Percentiles rank a stretch among this genome's conserved stretches.
These are phyloP conservation scores for Backusella tarrabulga DNA, from an alignment of 192 early-diverging fungal genomes.

Conservation along the genomic window DNA sequence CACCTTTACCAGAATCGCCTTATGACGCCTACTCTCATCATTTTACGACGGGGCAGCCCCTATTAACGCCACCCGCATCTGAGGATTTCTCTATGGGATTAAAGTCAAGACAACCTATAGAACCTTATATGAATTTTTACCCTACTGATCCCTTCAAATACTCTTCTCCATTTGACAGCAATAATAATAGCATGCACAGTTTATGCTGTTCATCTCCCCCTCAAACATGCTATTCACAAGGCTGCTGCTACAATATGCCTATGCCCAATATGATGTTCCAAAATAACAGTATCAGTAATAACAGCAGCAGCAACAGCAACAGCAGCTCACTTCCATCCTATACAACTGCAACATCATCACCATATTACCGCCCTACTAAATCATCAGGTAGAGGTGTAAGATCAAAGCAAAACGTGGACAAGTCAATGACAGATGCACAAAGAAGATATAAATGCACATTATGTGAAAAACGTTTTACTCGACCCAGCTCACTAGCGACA, in stretches of 20 bases:
- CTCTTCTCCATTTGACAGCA: background rate
- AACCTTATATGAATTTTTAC: background rate
- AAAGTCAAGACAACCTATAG: background rate
- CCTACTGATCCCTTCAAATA: background rate
- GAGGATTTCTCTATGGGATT: background rate
- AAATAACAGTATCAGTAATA: background rate
- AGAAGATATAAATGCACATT: slow-evolving; percentile 37
- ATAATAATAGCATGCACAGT: background rate
- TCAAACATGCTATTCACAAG: background rate
- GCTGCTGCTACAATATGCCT: background rate
- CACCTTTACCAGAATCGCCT: slow-evolving; percentile 19
- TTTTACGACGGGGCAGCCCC: slow-evolving; percentile 3
- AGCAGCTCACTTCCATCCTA: background rate
- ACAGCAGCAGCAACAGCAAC: background rate
- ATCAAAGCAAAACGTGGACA: background rate
- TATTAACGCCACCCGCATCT: slow-evolving; percentile 19
- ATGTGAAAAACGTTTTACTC: slow-evolving; percentile 38
- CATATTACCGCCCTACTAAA: background rate
- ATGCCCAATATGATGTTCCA: background rate
- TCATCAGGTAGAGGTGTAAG: background rate
- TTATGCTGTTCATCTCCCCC: background rate
- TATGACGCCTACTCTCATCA: slow-evolving; percentile 22
- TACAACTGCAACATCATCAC: background rate
- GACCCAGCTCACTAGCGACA: slow-evolving; percentile 36
- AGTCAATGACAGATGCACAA: background rate